phyloP scores from a whole-genome alignment of 306 rosid species.

The Rosa chinensis region DNA sequence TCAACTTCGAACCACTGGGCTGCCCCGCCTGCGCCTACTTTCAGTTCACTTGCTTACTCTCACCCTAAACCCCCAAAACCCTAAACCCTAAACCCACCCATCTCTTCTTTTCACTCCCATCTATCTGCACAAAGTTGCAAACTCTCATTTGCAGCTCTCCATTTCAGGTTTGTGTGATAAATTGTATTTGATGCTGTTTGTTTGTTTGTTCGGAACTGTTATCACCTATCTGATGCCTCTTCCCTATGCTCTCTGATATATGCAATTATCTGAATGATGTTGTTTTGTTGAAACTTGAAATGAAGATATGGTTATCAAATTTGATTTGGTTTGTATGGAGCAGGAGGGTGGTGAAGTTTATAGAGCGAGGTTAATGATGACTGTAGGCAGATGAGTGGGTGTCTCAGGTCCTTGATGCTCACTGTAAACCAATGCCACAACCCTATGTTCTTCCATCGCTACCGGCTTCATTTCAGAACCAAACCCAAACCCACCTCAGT shows the following conservation, averaged over 20 bases:
- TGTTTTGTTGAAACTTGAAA: not conserved
- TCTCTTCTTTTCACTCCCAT: not conserved
- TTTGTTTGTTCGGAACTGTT: too few species aligned
- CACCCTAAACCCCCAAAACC: not conserved
- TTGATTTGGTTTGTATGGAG: not conserved
- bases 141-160: not conserved
- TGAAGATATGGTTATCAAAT: not conserved
- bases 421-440: constrained; percentile 16
- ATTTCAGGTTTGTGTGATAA: not conserved
- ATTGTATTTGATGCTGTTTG: not conserved
- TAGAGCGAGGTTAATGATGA: not conserved
- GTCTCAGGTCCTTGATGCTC: constrained; percentile 6
- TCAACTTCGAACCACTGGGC: not conserved
- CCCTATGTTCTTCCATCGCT: not conserved
- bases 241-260: not conserved
- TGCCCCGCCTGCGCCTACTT: not conserved
- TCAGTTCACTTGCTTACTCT: not conserved
- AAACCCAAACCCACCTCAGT: constrained; percentile 6
- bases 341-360: not conserved
- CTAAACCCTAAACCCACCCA: not conserved
- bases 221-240: too few species aligned
- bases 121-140: not conserved
- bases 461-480: not conserved
- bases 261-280: not conserved
- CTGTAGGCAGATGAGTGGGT: constrained; percentile 10